Conservation (phyloP, 805 yeast genomes). For the Nakazawaea ishiwadae region DNA sequence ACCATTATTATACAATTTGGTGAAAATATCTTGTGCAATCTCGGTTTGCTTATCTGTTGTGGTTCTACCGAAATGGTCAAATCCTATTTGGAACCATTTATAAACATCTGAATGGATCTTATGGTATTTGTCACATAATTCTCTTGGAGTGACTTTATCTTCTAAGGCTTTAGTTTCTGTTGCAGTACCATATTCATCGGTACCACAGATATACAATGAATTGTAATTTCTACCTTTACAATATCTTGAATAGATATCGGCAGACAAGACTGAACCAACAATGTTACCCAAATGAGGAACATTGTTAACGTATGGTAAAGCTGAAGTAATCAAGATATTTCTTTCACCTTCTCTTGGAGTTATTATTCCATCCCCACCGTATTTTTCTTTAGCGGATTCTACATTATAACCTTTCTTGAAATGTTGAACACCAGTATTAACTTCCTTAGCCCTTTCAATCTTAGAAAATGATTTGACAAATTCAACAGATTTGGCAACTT, state of each 20-base stretch:
- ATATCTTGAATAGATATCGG: constrained; percentile 91
- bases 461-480: constrained; percentile 42
- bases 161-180: constrained; percentile 98
- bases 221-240: constrained; percentile 86
- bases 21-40: constrained; percentile 91
- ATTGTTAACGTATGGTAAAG: constrained; percentile 95
- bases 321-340: constrained; percentile 89
- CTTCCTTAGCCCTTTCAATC: constrained; percentile 33
- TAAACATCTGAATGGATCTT: constrained; percentile 83
- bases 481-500: constrained; percentile 40
- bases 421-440: constrained; percentile 34
- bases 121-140: constrained; percentile 89
- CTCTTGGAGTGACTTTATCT: constrained; percentile 83
- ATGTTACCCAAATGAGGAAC: constrained; percentile 98
- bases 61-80: constrained; percentile 95
- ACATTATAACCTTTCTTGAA: constrained; percentile 18
- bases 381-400: constrained; percentile 8
- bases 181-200: constrained; percentile 99
- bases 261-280: constrained; percentile 89
- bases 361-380: constrained; percentile 30
- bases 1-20: constrained; percentile 69
- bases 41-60: constrained; percentile 89
- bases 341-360: constrained; percentile 68
- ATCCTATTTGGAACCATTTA: constrained; percentile 95
- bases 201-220: constrained; percentile 87